Base-by-base conservation (phyloP, 2,329 filamentous ascomycete species). In the Purpureocillium lavendulum region DNA sequence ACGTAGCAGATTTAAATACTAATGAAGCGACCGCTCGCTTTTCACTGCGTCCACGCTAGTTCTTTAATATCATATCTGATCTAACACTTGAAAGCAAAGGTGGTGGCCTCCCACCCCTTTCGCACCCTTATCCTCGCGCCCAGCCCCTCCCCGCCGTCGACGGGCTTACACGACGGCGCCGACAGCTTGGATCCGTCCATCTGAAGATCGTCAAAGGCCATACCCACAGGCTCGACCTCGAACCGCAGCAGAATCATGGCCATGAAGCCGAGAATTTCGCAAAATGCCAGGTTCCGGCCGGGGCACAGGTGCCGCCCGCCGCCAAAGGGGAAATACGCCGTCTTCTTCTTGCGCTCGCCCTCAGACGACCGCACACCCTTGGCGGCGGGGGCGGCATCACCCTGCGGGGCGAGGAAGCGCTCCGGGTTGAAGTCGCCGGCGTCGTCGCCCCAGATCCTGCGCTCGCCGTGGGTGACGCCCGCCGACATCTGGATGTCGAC, bases 401-500 rank as follows among this genome's bases (percentile, higher is more conserved):
- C 21, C 6, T 5, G 21, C 6, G 10, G 21, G 21, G 10, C 21
- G 21, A 26, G 21, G 21, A 26, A 26, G 21, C 21, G 21, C 21
- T 26, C 21, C 21, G 21, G 21, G 21, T 26, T 10, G 14, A 33
- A 33, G 31, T 33, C 31, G 15, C 7, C 15, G 4, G 36, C 48
- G 7, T 54, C 43, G 2, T 39, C 15, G 7, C 55, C 56, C 52
- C 52, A 60, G 32, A 49, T 45, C 1, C 34, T 39, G 10, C 40
- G 32, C 21, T 44, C 36, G 34, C 41, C 33, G 42, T 60, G 56
- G 4, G 48, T 41, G 0, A 53, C 52, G 3, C 47, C 49, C 3
- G 46, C 47, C 8, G 53, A 40, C 8, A 59, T 47, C 18, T 58
- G 52, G 6, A 61, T 30, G 26, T 58, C 49, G 14, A 40, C 46